Evolutionary conservation across 2,329 filamentous ascomycete genomes (phyloP), one percentile per base, ranked within the genome.

Genomic region (Epichloe scottii): DNA sequence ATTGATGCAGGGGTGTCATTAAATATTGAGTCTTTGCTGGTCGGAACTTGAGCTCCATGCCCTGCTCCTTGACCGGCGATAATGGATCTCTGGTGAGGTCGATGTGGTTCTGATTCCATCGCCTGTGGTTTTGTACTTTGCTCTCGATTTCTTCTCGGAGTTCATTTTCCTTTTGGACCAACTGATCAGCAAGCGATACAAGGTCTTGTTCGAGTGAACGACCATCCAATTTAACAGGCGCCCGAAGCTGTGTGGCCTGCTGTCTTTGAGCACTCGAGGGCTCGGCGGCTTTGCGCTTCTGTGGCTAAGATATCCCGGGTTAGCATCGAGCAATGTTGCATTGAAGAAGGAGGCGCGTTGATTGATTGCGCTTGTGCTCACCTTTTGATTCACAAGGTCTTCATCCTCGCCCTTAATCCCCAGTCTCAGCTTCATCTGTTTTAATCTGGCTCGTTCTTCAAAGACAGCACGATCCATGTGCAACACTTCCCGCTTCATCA

Each of bases 331-430:
- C 59, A 47, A 66, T 65, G 64, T 68, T n/a, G 21, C 5, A 15
- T 8, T 26, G 26, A 26, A 3, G 10, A 12, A 38, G 5, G 37
- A 26, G 58, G 39, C 15, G n/a, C 30, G 14, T 33, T 23, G 12
- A 19, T 38, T 38, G 33, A 23, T 21, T 23, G 26, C 3, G 26
- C 8, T 30, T 51, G 12, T 54, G 64, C 78, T 67, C 74, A 91
- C 87, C 80, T 93, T 95, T 67, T 93, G 87, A 71, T 95, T 94
- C 71, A 95, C 84, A 62, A 95, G 78, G 65, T 96, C 89, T 61
- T 97, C 91, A 62, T 97, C 93, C 62, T 95, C 87, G 59, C 82
- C 84, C 71, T 93, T 94, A 74, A 97, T 91, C 60, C 85, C 83
- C 57, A 96, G 79, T 62, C 86, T 86, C 63, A 87, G 76, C 76